Percentiles rank a stretch among this genome's conserved stretches.
These are phyloP conservation scores for Yamadazyma philogaea DNA, from an alignment of 805 yeast species.

Conservation along the genomic window DNA sequence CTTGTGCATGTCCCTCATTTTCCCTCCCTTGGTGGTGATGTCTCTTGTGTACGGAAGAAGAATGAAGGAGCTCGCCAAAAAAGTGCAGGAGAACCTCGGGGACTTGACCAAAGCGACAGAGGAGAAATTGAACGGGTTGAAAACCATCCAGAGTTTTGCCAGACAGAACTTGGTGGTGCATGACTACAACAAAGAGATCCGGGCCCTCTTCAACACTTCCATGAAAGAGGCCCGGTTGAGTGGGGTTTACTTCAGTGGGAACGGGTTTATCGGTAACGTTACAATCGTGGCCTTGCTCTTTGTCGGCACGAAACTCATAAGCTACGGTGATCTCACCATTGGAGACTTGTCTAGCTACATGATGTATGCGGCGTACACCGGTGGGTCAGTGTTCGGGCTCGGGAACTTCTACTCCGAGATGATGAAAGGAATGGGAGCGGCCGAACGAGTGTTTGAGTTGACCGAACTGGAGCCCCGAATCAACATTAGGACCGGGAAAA, in stretches of 20 bases:
- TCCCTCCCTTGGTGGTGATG: slow-evolving; percentile 80
- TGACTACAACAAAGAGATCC: slow-evolving; percentile 71
- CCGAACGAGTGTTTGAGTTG: slow-evolving; percentile 84
- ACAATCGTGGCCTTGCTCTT: slow-evolving; percentile 74
- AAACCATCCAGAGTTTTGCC: slow-evolving; percentile 86
- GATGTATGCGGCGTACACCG: slow-evolving; percentile 94
- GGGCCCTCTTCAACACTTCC: slow-evolving; percentile 60
- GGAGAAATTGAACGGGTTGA: slow-evolving; percentile 80
- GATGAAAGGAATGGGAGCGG: slow-evolving; percentile 98
- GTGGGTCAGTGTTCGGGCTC: slow-evolving; percentile 85
- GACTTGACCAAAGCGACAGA: slow-evolving; percentile 85
- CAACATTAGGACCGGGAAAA: slow-evolving; percentile 59
- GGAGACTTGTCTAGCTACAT: slow-evolving; percentile 91
- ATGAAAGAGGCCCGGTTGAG: slow-evolving; percentile 75
- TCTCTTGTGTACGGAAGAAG: slow-evolving; percentile 79
- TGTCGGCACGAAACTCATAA: slow-evolving; percentile 80
- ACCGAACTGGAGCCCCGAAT: slow-evolving; percentile 75
- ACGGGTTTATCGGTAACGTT: slow-evolving; percentile 81
- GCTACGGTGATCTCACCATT: slow-evolving; percentile 68
- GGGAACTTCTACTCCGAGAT: slow-evolving; percentile 90
- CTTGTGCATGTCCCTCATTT: slow-evolving; percentile 70
- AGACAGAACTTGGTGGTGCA: slow-evolving; percentile 78
- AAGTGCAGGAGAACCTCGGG: slow-evolving; percentile 82
- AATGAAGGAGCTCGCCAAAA: slow-evolving; percentile 69
- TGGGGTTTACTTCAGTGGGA: slow-evolving; percentile 73